These are phyloP conservation scores for Terfezia boudieri DNA, from an alignment of 495 filamentous ascomycete genomes.

Conservation along the genomic window DNA sequence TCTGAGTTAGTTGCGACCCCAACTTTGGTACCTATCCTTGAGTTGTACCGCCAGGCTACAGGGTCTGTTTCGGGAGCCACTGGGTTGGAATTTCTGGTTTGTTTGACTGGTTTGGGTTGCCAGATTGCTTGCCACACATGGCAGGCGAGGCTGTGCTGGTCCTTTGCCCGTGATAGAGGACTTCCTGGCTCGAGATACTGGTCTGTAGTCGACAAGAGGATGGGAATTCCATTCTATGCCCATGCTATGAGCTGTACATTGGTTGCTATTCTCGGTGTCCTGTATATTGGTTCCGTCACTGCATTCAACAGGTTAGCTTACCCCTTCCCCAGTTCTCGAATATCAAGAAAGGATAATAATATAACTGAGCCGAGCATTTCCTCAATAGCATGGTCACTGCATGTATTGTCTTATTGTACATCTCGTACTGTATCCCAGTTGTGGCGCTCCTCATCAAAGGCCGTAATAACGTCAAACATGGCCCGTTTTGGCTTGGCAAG, in stretches of 20 bases:
- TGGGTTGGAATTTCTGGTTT: conserved; percentile 30
- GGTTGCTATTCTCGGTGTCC: conserved; percentile 28
- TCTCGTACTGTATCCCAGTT: conserved; percentile 31
- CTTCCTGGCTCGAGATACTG: conserved; percentile 28
- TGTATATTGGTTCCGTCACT: conserved; percentile 32
- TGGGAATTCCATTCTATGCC: conserved; percentile 33
- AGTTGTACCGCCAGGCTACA: conserved; percentile 35
- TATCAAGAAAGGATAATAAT: not conserved
- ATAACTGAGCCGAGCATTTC: not conserved
- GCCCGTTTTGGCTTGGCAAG: conserved; percentile 28
- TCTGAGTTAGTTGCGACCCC: conserved; percentile 23
- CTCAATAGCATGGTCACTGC: conserved; percentile 27
- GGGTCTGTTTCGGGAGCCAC: conserved; percentile 31
- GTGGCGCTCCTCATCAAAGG: conserved; percentile 28
- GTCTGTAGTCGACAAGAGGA: conserved; percentile 25
- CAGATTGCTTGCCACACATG: conserved; percentile 30
- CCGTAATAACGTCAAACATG: conserved; percentile 29
- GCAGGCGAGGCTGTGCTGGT: conserved; percentile 37
- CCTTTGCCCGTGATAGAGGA: conserved; percentile 36
- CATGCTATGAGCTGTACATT: conserved; percentile 29
- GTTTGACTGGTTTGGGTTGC: conserved; percentile 34
- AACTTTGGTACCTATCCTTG: conserved; percentile 34
- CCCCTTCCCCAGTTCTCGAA: not conserved
- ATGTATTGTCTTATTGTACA: conserved; percentile 29
- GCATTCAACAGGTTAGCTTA: conserved; percentile 30